Conservation (phyloP, 83 land plant species). For the Picea mariana region DNA sequence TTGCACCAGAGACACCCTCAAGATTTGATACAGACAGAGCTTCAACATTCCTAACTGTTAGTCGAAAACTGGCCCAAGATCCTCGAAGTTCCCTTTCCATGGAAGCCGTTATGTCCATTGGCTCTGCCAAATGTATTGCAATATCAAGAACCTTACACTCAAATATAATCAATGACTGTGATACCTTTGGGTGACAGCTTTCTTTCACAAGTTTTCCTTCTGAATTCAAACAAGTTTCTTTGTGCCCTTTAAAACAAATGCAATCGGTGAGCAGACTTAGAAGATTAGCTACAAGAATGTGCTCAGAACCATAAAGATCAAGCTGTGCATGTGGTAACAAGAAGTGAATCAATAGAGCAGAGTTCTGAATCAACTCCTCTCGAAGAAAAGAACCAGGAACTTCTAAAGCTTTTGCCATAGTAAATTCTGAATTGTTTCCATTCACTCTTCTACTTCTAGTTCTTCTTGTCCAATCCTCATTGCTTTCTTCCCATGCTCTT, state of each 20-base stretch:
- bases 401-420: slow-evolving; percentile 52
- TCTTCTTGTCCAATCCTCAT: slow-evolving; percentile 42
- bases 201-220: slow-evolving; percentile 10
- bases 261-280: slow-evolving; percentile 33
- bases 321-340: slow-evolving; percentile 39
- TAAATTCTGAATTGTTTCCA: slow-evolving; percentile 70
- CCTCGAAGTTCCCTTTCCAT: slow-evolving; percentile 54
- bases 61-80: slow-evolving; percentile 37
- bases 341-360: slow-evolving; percentile 48
- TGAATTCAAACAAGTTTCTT: background rate
- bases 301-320: slow-evolving; percentile 36
- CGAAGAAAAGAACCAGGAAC: slow-evolving; percentile 40
- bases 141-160: slow-evolving; percentile 60
- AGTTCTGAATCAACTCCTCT: slow-evolving; percentile 50
- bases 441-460: slow-evolving; percentile 37
- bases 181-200: slow-evolving; percentile 17
- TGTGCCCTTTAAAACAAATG: slow-evolving; percentile 16
- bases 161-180: slow-evolving; percentile 61
- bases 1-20: slow-evolving; percentile 59
- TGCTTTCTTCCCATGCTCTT: slow-evolving; percentile 59
- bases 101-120: slow-evolving; percentile 15
- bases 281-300: slow-evolving; percentile 33
- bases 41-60: slow-evolving; percentile 47
- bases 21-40: slow-evolving; percentile 61
- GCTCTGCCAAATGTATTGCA: slow-evolving; percentile 26